Base-by-base conservation (phyloP, 2,329 filamentous ascomycete species). In the Exophiala xenobiotica region DNA sequence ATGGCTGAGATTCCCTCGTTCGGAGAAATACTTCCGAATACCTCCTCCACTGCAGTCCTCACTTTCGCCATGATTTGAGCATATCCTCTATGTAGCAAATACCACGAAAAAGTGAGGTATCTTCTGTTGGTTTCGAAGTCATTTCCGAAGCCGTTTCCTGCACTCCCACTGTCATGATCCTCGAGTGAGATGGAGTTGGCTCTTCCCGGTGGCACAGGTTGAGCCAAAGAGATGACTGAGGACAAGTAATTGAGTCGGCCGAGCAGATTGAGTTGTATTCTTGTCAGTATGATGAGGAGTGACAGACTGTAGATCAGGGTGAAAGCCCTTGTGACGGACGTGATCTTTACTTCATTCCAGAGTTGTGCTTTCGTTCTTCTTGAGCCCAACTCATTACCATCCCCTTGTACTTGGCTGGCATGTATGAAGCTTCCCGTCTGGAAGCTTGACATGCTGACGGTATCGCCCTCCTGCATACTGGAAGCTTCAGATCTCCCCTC, bases 71-170 rank as follows among this genome's bases (percentile, higher is more conserved):
- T 86, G 50, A 97, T 74, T 51, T 90, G 83, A 59, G 84, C 82
- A 85, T 90, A 97, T 37, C 93, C 93, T 59, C 83, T 83, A 71
- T 99, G 92, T 41, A 99, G 77, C 40, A 99, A 75, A 91, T 92
- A 99, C 93, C 93, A 99, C 71, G 90, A 96, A 68, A 97, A 95
- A 33, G 91, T 95, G 42, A 99, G 78, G 66, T 97, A 99, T 65
- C 88, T 88, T 62, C 91, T 81, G 70, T 99, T 99, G 26, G 90
- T 95, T 69, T 96, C 91, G 61, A 96, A 96, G 69, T 99, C 93
- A 68, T 88, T 92, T 38, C 90, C 90, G 66, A 95, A 90, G 22
- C 53, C 57, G 3, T 84, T 80, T 62, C 91, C 87, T 47, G 92
- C 88, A 64, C 87, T 86, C 66, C 93, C 89, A 67, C 96, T 91